Percentiles rank a stretch among this genome's conserved stretches.
phyloP scores from a whole-genome alignment of 2,329 filamentous ascomycete species.

The Cadophora sp. region DNA sequence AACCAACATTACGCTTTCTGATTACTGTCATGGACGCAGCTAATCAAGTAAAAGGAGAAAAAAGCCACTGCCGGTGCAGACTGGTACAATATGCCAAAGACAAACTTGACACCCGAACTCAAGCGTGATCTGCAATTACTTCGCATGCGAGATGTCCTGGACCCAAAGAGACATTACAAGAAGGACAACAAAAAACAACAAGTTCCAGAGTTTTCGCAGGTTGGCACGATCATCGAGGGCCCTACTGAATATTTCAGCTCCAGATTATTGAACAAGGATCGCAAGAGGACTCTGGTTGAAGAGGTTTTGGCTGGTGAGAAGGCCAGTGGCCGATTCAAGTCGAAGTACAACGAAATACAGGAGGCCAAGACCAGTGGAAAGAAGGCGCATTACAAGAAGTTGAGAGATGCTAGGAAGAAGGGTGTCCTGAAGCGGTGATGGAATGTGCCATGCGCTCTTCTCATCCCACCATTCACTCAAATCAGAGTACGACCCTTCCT shows the following conservation, averaged over 20 bases:
- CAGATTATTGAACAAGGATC: constrained; percentile 84
- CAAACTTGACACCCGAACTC: constrained; percentile 81
- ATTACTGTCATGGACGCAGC: constrained; percentile 27
- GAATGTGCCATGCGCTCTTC: background rate
- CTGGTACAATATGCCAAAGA: constrained; percentile 90
- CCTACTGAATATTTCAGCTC: constrained; percentile 86
- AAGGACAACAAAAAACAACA: constrained; percentile 75
- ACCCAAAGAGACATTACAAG: constrained; percentile 70
- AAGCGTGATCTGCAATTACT: constrained; percentile 90
- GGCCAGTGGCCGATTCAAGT: constrained; percentile 75
- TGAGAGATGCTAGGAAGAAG: constrained; percentile 56
- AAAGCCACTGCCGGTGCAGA: constrained; percentile 75
- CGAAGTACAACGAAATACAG: constrained; percentile 88
- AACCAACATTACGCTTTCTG: constrained; percentile 13
- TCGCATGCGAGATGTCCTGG: constrained; percentile 86
- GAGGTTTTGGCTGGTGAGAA: constrained; percentile 77
- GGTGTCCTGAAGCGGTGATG: constrained; percentile 28
- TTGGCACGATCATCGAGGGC: constrained; percentile 87
- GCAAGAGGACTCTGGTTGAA: constrained; percentile 85
- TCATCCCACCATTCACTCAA: background rate
- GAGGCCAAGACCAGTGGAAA: constrained; percentile 83
- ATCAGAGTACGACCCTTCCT: background rate
- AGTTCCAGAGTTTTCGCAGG: constrained; percentile 83
- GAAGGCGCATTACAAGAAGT: constrained; percentile 85
- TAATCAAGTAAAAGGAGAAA: constrained; percentile 41